These are phyloP conservation scores for Capronia epimyces DNA, from an alignment of 2,329 filamentous ascomycete genomes.

Conservation along the genomic window DNA sequence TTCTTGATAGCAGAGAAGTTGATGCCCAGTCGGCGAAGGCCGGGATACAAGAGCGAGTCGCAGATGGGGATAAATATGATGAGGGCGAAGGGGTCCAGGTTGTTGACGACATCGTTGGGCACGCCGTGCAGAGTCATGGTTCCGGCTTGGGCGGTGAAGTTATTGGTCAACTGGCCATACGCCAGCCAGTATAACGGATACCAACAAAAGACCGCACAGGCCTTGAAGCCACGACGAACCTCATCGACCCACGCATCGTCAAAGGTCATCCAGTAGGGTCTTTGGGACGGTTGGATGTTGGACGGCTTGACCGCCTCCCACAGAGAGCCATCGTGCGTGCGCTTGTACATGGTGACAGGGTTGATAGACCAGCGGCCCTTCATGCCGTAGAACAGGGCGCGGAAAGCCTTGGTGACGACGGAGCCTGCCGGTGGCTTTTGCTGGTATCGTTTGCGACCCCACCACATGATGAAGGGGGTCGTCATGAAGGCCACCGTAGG, in stretches of 20 bases:
- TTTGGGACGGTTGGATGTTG: constrained; percentile 45
- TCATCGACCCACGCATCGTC: constrained; percentile 80
- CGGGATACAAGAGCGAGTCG: constrained; percentile 51
- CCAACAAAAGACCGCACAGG: constrained; percentile 61
- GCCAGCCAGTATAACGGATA: constrained; percentile 52
- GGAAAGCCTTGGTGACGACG: constrained; percentile 61
- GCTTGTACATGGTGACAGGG: constrained; percentile 43
- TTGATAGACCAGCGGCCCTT: constrained; percentile 55
- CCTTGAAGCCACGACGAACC: constrained; percentile 62
- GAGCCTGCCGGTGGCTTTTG: constrained; percentile 64
- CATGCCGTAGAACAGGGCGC: constrained; percentile 52
- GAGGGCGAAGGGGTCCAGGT: constrained; percentile 56
- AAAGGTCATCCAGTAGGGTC: constrained; percentile 71
- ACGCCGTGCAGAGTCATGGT: constrained; percentile 52
- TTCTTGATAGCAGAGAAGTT: constrained; percentile 54
- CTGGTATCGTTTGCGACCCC: constrained; percentile 58
- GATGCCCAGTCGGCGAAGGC: constrained; percentile 48
- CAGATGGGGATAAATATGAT: constrained; percentile 42
- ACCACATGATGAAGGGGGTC: constrained; percentile 56
- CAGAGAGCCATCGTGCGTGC: constrained; percentile 51
- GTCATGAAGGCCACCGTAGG: constrained; percentile 60
- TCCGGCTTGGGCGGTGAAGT: constrained; percentile 44
- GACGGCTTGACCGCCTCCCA: constrained; percentile 67
- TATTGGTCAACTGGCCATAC: constrained; percentile 49
- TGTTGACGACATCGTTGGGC: constrained; percentile 56